phyloP scores from a whole-genome alignment of 495 filamentous ascomycete species.

The Annulohypoxylon nitens region DNA sequence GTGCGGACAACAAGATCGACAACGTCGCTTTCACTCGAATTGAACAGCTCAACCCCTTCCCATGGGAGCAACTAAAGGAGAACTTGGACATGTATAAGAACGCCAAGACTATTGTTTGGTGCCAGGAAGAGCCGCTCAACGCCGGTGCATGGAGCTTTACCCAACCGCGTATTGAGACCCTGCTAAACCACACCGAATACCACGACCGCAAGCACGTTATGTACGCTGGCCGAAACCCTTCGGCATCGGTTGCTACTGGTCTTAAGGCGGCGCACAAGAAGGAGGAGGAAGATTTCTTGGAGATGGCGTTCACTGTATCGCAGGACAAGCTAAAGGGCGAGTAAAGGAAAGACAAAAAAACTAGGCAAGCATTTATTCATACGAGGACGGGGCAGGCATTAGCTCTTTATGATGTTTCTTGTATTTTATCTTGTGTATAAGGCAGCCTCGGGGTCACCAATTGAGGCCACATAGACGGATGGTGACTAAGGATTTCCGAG shows the following conservation, averaged over 20 bases:
- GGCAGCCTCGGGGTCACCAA: constrained; percentile 38
- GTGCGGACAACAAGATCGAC: constrained; percentile 83
- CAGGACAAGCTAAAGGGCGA: constrained; percentile 81
- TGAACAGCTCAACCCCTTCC: constrained; percentile 98
- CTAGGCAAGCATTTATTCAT: constrained; percentile 34
- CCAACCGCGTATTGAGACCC: constrained; percentile 94
- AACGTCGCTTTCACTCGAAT: constrained; percentile 93
- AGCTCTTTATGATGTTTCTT: constrained; percentile 37
- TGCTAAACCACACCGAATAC: constrained; percentile 89
- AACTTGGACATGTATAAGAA: constrained; percentile 97
- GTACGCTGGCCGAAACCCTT: constrained; percentile 93
- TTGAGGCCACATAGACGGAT: constrained; percentile 48
- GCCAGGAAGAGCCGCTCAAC: constrained; percentile 97
- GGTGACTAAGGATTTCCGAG: constrained; percentile 39
- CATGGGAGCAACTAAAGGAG: constrained; percentile 94
- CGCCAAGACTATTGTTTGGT: constrained; percentile 95
- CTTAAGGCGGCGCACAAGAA: constrained; percentile 88
- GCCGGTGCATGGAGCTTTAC: constrained; percentile 95
- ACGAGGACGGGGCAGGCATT: constrained; percentile 32
- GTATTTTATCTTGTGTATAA: constrained; percentile 55
- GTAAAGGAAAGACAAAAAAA: constrained; percentile 54
- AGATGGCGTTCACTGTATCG: constrained; percentile 73
- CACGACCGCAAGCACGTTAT: constrained; percentile 95
- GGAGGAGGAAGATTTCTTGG: constrained; percentile 92
- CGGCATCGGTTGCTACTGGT: constrained; percentile 92